Evolutionary conservation across 805 yeast genomes (phyloP).

Genomic region (Barnettozyma pratensis): DNA sequence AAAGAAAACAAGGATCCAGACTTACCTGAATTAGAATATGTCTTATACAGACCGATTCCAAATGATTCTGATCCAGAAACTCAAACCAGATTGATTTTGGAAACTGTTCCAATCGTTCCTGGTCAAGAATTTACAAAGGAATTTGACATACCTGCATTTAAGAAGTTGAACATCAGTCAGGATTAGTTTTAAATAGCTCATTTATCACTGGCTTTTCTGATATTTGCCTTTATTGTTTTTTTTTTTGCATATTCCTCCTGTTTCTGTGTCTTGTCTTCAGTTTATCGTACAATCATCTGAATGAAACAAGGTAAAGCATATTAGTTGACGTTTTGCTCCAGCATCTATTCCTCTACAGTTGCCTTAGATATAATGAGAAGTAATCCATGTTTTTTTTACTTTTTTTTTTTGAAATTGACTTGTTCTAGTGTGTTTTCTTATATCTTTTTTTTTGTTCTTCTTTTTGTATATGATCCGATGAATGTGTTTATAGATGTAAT

Average conservation of each 20-base stretch:
- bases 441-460: neutral
- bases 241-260: no score
- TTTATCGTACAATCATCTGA: no score
- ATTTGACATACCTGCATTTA: constrained; percentile 63
- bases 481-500: neutral
- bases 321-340: no score
- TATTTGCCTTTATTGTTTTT: neutral
- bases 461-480: neutral
- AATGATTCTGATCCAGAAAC: constrained; percentile 44
- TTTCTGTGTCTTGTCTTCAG: no score
- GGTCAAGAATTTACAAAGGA: constrained; percentile 67
- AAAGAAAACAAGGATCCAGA: constrained; percentile 37
- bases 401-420: no score
- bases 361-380: no score
- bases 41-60: constrained; percentile 60
- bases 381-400: no score
- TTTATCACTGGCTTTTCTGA: no score
- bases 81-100: constrained; percentile 52
- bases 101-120: constrained; percentile 74
- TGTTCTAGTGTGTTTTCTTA: no score
- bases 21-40: constrained; percentile 49
- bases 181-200: neutral
- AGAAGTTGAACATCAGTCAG: constrained; percentile 34
- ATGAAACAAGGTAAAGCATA: no score
- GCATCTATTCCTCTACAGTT: no score